Base-by-base conservation (phyloP, 1,139 yeast genomes). In the Magnusiomyces tetraspermus region DNA sequence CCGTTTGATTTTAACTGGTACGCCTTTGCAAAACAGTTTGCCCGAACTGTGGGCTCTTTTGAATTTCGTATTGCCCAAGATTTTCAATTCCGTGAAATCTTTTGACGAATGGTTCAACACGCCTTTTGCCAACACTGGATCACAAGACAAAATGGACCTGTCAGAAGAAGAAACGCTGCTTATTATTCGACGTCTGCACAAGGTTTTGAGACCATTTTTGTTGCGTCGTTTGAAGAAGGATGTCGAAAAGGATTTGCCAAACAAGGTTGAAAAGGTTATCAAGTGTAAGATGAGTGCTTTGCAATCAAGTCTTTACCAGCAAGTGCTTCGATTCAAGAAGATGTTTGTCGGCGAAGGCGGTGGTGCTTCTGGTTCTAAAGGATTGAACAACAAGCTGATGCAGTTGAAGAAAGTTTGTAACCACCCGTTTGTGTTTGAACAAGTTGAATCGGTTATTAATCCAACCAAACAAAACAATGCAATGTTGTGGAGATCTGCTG, bases 91-190 rank as follows among this genome's bases (percentile, higher is more conserved):
- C 13, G 97, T 90, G n/a, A 90, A 92, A 65, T 86, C 97, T 5
- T 92, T 92, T 68, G 97, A 92, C 67, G 98, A 92, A 65, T 92
- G 98, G 98, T 92, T 92, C 69, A 92, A 92, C 67, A 92, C 98
- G 0, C 98, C 98, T 5, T 92, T 92, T 71, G 97, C 97, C 2
- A 92, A 87, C 64, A 85, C 97, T 5, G 98, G 98, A 53, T 79
- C 88, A 22, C 95, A 86, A 67, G 98, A 92, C 63, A 89, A 86
- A 70, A 82, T 92, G 65, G 97, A 87, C 62, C 77, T 92, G 59
- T 85, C 95, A 0, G 98, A 92, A 79, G 98, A 92, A 82, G 98
- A 92, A 71, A 85, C 96, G 21, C 75, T 92, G 59, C 80, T 92
- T 73, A 87, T 92, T 55, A 92, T 92, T 65, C 78, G 97, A 68